Evolutionary conservation across 1,284 basidiomycete species (phyloP), one percentile per base, ranked within the genome.

Genomic region (Ceratorhiza oryzae-sativae): DNA sequence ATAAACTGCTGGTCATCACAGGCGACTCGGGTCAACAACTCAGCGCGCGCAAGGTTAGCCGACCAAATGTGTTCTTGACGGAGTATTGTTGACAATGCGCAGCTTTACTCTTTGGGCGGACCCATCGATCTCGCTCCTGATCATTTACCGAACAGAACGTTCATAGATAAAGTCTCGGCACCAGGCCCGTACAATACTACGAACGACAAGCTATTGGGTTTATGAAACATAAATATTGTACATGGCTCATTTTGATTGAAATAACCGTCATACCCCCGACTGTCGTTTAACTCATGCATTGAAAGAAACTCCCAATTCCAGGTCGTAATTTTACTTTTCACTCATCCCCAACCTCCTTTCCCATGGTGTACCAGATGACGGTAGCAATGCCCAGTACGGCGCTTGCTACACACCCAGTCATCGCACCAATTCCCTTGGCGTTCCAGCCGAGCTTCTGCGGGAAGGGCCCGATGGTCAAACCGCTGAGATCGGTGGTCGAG

Each of bases 301-400:
- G 15, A 39, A 39, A 27, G 3, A 53, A 53, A 53, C 25, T 27
- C 25, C 15, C 3, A 4, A 53, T 27, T 27, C 15, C 3, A 4
- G 30, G 34, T 58, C n/a, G 8, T 39, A 34, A 39, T 39, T 30
- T 25, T 18, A 9, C 20, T n/a, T n/a, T 39, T 32, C 3, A 18
- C 23, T 41, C 30, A 3, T 42, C 34, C 6, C 39, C 46, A 5
- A 4, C 18, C 13, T 41, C 63, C 27, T 67, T 67, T 12, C 63
- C 63, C 71, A 87, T 82, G 58, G 88, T 81, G 80, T 97, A 98
- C 93, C 94, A 95, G 51, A 88, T 82, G 23, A 97, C 91, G 0
- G 88, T 86, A 1, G 83, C 78, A 86, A 96, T 90, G 0, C 96
- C 95, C 59, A 96, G 76, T 30, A 93, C 82, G 0, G 93, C 94